A percentile compares a stretch with the other conserved stretches of the same genome.
These are phyloP conservation scores for Diaporthe sp. DNA, from an alignment of 2,329 filamentous ascomycete genomes.

Conservation along the genomic window DNA sequence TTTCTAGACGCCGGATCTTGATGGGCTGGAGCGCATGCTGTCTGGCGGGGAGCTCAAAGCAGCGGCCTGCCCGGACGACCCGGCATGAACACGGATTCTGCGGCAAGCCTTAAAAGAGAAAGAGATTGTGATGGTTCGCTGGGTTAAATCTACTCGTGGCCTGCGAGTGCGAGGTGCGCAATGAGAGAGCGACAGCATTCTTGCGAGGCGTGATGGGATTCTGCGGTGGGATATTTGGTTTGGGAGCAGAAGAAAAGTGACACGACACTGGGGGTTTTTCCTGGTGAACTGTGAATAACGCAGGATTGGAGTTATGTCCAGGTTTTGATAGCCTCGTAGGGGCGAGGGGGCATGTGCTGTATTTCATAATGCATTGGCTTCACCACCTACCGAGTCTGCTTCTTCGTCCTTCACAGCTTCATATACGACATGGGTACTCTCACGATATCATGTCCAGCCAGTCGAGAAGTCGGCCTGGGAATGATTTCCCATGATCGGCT, in stretches of 20 bases:
- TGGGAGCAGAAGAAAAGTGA: not conserved
- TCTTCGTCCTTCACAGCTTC: not conserved
- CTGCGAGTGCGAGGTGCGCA: not conserved
- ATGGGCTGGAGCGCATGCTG: not conserved
- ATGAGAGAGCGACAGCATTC: not conserved
- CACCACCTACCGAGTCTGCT: not conserved
- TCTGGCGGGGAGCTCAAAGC: not conserved
- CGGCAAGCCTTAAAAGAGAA: not conserved
- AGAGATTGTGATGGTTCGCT: not conserved
- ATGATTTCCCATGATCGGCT: too few relatives aligned
- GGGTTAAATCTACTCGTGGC: not conserved
- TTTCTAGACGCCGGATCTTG: not conserved
- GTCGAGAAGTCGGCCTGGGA: too few relatives aligned
- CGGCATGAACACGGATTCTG: not conserved
- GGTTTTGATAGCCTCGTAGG: not conserved
- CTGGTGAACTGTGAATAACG: not conserved
- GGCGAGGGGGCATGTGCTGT: not conserved
- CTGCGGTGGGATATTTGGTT: not conserved
- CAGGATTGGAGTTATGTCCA: not conserved
- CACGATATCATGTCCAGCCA: too few relatives aligned
- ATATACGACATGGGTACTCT: not conserved
- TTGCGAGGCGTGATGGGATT: not conserved
- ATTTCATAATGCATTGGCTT: slow-evolving; percentile 19
- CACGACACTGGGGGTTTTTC: not conserved
- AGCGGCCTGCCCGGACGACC: not conserved